Base-by-base conservation (phyloP, 2,329 filamentous ascomycete species). In the Cordyceps farinosa region DNA sequence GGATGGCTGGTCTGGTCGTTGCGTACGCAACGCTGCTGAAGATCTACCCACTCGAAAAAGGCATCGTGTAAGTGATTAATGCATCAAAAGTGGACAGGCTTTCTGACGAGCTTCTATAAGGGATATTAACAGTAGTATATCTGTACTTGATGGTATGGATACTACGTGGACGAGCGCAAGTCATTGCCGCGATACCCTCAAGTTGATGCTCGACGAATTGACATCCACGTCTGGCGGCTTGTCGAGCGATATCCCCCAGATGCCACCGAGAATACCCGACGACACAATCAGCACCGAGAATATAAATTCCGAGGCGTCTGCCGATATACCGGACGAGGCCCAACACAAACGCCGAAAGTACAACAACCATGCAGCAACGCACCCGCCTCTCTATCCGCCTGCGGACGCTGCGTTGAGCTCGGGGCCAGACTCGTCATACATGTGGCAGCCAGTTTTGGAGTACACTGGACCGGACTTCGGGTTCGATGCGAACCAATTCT, bases 1-100 rank as follows among this genome's bases (percentile, higher is more conserved):
- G 75, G 75, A 77, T 76, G 73, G 70, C 73, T 7, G 74, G 75
- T 8, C 67, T 77, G 1, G 71, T 76, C 5, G 65, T 77, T 8
- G 73, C 74, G 1, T 75, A 75, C 63, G 72, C 74, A 7, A 69
- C 68, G 42, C 68, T 72, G n/a, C 66, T 75, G 29, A 67, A 69
- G 10, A 62, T 71, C 7, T 75, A 74, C 34, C 66, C 68, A 3
- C 42, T 62, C 17, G 51, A 59, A n/a, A 71, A 70, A 44, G 67
- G 65, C 29, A 48, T 50, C n/a, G 9, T n/a, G 56, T 59, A 40
- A 40, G 56, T 50, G 17, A 63, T 10, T 27, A 64, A 62, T 42
- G 5, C 11, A 32, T 13, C 7, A 6, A 52, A 62, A 67, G 36
- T 27, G 13, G 9, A 15, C 22, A 50, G 5, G 13, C 44, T 29